These are phyloP conservation scores for Pinus taeda DNA, from an alignment of 75 land plant species.

Conservation along the genomic window DNA sequence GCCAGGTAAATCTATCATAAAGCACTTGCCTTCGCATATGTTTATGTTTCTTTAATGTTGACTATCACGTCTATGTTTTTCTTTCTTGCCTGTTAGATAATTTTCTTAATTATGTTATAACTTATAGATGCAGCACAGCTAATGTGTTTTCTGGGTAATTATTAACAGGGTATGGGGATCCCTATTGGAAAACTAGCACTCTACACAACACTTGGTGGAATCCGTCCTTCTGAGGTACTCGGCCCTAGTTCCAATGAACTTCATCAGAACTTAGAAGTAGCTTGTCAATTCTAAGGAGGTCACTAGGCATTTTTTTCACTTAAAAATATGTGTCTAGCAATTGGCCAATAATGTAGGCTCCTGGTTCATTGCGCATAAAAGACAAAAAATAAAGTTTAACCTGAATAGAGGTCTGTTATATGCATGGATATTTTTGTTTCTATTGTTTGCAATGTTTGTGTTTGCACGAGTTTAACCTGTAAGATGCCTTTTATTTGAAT, in stretches of 20 bases:
- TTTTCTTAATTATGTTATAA: not conserved
- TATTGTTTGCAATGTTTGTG: not conserved
- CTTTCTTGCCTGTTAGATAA: not conserved
- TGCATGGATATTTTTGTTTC: not conserved
- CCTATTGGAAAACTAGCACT: conserved; percentile 49
- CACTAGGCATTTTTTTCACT: not conserved
- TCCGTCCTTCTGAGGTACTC: conserved; percentile 46
- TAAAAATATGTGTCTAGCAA: not conserved
- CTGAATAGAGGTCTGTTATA: not conserved
- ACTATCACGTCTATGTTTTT: not conserved
- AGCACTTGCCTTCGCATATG: not conserved
- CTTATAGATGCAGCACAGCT: not conserved
- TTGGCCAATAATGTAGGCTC: not conserved
- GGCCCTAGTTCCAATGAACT: not conserved
- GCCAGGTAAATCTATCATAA: conserved; percentile 18
- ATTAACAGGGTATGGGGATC: conserved; percentile 56
- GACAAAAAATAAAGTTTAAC: not conserved
- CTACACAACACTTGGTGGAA: conserved; percentile 49
- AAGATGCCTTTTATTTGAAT: not conserved
- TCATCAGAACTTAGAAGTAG: not conserved
- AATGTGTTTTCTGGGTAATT: not conserved
- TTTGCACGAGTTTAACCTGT: not conserved
- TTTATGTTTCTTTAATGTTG: not conserved
- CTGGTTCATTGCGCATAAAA: not conserved
- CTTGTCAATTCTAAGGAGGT: not conserved